Evolutionary conservation across 495 filamentous ascomycete species (phyloP).

Genomic region (Penicillium coprophilum): DNA sequence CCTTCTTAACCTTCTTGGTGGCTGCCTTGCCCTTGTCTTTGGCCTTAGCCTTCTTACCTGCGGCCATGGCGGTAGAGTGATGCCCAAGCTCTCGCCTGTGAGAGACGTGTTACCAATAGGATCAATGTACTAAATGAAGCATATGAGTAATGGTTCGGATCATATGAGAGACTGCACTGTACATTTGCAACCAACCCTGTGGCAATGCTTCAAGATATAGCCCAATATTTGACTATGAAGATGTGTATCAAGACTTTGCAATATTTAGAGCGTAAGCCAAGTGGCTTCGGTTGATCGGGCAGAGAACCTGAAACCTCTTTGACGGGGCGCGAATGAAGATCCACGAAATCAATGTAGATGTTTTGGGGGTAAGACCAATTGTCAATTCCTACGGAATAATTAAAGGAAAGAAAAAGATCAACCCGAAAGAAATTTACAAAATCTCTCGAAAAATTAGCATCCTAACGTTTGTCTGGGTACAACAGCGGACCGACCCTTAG

Average conservation of each 20-base stretch:
- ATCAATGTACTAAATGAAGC: slow-evolving; percentile 23
- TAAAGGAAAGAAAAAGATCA: slow-evolving; percentile 13
- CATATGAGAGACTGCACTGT: slow-evolving; percentile 35
- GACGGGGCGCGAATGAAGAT: slow-evolving; percentile 38
- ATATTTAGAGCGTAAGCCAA: slow-evolving; percentile 18
- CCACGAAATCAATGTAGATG: slow-evolving; percentile 38
- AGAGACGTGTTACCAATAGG: slow-evolving; percentile 49
- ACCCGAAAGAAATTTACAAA: slow-evolving; percentile 4
- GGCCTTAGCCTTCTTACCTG: slow-evolving; percentile 39
- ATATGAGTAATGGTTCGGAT: slow-evolving; percentile 37
- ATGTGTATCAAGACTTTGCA: slow-evolving; percentile 11
- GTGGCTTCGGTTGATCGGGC: slow-evolving; percentile 21
- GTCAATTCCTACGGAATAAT: slow-evolving; percentile 18
- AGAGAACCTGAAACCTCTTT: slow-evolving; percentile 24
- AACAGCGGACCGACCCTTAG: slow-evolving; percentile 32
- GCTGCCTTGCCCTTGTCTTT: slow-evolving; percentile 37
- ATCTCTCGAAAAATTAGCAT: slow-evolving; percentile 14
- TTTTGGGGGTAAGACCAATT: slow-evolving; percentile 27
- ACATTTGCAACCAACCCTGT: slow-evolving; percentile 37
- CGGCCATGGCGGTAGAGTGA: slow-evolving; percentile 36
- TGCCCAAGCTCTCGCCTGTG: slow-evolving; percentile 30
- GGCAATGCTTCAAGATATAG: slow-evolving; percentile 41
- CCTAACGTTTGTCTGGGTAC: slow-evolving; percentile 13
- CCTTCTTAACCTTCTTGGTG: slow-evolving; percentile 45
- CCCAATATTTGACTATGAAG: slow-evolving; percentile 27